phyloP scores from a whole-genome alignment of 768 basidiomycete genomes.

The Sistotremastrum niveocremeum region DNA sequence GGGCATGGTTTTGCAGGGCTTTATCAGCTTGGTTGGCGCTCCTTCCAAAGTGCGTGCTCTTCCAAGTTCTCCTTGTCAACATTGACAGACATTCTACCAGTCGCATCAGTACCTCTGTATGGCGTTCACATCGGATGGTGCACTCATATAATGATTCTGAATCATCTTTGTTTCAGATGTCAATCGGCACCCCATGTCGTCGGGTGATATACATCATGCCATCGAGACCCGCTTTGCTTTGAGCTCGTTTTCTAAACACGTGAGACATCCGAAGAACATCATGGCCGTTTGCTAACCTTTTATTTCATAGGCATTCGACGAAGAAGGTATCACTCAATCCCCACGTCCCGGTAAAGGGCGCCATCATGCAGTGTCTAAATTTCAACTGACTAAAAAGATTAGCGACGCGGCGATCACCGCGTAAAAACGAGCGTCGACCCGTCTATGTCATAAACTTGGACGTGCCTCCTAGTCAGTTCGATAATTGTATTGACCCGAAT shows the following conservation, averaged over 20 bases:
- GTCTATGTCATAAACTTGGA: constrained; percentile 73
- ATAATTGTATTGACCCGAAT: constrained; percentile 70
- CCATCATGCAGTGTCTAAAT: constrained; percentile 5
- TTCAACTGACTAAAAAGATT: constrained; percentile 6
- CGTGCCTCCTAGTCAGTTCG: constrained; percentile 51
- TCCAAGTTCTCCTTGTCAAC: constrained; percentile 1
- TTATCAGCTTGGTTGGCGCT: constrained; percentile 70
- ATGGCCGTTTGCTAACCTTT: background rate
- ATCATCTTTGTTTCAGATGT: constrained; percentile 37
- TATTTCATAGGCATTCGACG: constrained; percentile 49
- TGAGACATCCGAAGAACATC: constrained; percentile 18
- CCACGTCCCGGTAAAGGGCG: constrained; percentile 28
- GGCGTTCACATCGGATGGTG: constrained; percentile 11
- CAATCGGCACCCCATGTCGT: constrained; percentile 58
- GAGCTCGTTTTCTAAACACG: constrained; percentile 67
- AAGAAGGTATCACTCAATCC: constrained; percentile 37
- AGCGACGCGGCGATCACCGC: constrained; percentile 61
- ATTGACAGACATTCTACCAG: constrained; percentile 26
- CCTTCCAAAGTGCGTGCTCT: constrained; percentile 45
- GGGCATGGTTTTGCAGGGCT: constrained; percentile 54
- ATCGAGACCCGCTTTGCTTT: constrained; percentile 53
- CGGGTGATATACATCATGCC: constrained; percentile 51
- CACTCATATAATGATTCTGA: constrained; percentile 1
- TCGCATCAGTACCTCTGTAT: constrained; percentile 80
- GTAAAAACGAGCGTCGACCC: constrained; percentile 65